Evolutionary conservation across 257 asterid genomes (phyloP), one percentile per base, ranked within the genome.

Genomic region (Nicotiana obtusifolia): DNA sequence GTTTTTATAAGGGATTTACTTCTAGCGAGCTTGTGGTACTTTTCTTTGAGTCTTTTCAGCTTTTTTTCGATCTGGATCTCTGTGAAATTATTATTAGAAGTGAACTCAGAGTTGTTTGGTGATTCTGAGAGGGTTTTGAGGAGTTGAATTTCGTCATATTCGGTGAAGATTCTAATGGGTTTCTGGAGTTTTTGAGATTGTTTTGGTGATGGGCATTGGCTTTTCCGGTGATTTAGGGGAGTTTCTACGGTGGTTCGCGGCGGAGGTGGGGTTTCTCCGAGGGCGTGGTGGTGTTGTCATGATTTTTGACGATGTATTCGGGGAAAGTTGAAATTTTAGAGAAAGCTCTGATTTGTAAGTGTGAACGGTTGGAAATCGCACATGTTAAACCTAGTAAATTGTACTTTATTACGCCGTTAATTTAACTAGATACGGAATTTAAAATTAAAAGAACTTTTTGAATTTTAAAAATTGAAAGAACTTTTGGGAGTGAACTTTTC

Each of bases 21-120:
- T 28, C 80, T 81, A 15, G 84, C 87, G 0, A 73, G 49, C 47
- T 76, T 81, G 80, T 84, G 84, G 80, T 84, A 84, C 78, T 35
- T 81, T 60, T 80, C 82, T 44, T 84, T 84, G 16, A 84, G 79
- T 24, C 64, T 76, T 16, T 59, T 81, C 26, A 81, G 13, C 73
- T 75, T 81, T 5, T 66, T 13, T 0, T 52, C 4, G 52, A 84
- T 76, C 35, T 84, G 84, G 1, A 52, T 19, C 17, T 64, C 59
- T 2, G 80, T 64, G 67, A 81, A 76, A 13, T 41, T 31, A 54
- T 76, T 44, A 6, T 10, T 30, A 19, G 31, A 7, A 44, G 61
- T 10, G 49, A 8, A 41, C 9, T 41, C 44, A 30, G 20, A 7
- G 71, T 53, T 60, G 19, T 19, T 59, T 31, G 49, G 44, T 52